Evolutionary conservation across 2,329 filamentous ascomycete species (phyloP).

Genomic region (Dissoconium aciculare): DNA sequence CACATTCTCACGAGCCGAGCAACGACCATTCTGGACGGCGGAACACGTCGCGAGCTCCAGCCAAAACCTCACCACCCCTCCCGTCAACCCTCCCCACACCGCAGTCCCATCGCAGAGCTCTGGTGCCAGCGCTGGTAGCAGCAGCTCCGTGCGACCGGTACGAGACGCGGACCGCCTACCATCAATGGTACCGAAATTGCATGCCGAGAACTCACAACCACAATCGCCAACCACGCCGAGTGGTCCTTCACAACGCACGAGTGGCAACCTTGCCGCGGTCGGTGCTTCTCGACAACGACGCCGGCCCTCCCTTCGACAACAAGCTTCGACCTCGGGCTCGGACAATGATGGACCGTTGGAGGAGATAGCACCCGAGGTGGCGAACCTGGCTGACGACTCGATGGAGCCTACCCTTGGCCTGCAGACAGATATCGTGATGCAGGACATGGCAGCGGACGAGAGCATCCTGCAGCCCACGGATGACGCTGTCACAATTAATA

Average conservation of each 20-base stretch:
- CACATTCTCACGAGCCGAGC: constrained; percentile 46
- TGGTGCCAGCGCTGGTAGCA: too few relatives aligned
- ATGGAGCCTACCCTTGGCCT: constrained; percentile 62
- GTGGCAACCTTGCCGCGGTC: constrained; percentile 30
- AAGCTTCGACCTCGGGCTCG: constrained; percentile 72
- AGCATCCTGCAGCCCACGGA: constrained; percentile 54
- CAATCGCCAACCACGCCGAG: constrained; percentile 79
- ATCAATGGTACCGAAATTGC: constrained; percentile 60
- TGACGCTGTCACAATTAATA: constrained; percentile 59
- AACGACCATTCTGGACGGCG: too few relatives aligned
- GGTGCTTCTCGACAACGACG: constrained; percentile 45
- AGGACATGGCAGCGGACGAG: constrained; percentile 73
- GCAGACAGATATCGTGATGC: constrained; percentile 67
- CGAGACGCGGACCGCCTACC: constrained; percentile 70
- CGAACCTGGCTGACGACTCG: constrained; percentile 56
- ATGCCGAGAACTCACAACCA: constrained; percentile 68
- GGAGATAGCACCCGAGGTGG: constrained; percentile 64
- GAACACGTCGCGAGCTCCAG: too few relatives aligned
- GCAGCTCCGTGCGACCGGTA: constrained; percentile 57
- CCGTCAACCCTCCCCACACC: constrained; percentile 16
- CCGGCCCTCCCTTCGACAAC: constrained; percentile 76
- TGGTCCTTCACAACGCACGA: constrained; percentile 43
- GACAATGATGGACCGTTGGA: constrained; percentile 76
- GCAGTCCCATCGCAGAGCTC: constrained; percentile 20
- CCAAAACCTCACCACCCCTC: constrained; percentile 9